phyloP scores from a whole-genome alignment of 345 rosid genomes.

The Angophora floribunda region DNA sequence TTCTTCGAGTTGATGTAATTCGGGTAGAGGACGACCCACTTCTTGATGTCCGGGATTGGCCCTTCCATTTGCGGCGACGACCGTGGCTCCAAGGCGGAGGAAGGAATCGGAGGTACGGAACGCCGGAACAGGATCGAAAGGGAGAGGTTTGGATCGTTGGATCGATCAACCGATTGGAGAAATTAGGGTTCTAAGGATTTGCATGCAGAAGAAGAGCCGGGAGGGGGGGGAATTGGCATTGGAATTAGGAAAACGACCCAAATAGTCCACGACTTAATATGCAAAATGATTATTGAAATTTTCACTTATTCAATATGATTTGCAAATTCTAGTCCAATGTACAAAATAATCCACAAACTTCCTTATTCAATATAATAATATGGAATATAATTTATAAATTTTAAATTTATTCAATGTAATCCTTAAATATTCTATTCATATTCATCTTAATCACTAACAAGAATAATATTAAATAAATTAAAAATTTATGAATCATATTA shows the following conservation, averaged over 20 bases:
- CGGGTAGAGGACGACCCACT: conserved; percentile 82
- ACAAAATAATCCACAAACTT: too few species aligned
- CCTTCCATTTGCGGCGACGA: conserved; percentile 26
- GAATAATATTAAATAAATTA: fast-evolving
- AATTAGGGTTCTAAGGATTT: neutral
- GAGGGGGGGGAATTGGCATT: neutral
- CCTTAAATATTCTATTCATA: fast-evolving
- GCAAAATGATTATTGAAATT: too few species aligned
- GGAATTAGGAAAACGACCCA: fast-evolving
- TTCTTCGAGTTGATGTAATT: conserved; percentile 86
- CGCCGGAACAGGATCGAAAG: neutral
- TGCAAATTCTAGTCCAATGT: fast-evolving
- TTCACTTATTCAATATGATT: too few species aligned
- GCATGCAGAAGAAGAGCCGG: neutral
- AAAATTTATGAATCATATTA: fast-evolving
- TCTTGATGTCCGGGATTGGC: conserved; percentile 33
- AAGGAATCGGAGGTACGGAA: neutral
- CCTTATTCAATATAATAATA: too few species aligned
- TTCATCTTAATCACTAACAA: fast-evolving
- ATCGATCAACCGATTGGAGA: neutral
- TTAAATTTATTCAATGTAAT: fast-evolving
- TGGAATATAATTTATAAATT: fast-evolving
- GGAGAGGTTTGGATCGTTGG: neutral
- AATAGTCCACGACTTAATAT: neutral
- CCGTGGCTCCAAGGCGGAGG: neutral